Conservation (phyloP, 495 filamentous ascomycete species). For the Xylaria sp. region DNA sequence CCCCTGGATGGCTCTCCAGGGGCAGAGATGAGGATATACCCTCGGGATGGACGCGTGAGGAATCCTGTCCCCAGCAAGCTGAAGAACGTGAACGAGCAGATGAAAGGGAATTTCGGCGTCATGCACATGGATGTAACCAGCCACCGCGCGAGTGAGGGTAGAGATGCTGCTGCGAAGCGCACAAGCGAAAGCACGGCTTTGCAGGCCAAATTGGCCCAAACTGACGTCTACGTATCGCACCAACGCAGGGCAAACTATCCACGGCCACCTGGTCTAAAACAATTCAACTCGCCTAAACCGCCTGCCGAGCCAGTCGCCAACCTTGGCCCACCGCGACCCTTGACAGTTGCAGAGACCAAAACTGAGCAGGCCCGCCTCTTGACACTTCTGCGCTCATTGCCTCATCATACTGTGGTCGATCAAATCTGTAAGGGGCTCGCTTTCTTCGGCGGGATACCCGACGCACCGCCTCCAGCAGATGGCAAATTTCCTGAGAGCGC, state of each 20-base stretch:
- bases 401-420: conserved; percentile 61
- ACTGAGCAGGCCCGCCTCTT: conserved; percentile 61
- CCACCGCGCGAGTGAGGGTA: conserved; percentile 49
- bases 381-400: conserved; percentile 58
- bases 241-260: conserved; percentile 52
- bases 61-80: conserved; percentile 64
- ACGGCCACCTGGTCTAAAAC: conserved; percentile 40
- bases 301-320: conserved; percentile 36
- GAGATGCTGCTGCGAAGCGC: conserved; percentile 60
- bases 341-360: conserved; percentile 58
- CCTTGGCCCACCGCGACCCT: conserved; percentile 38
- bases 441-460: conserved; percentile 64
- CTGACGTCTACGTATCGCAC: conserved; percentile 57
- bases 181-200: conserved; percentile 63
- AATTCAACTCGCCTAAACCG: conserved; percentile 38
- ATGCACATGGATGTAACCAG: conserved; percentile 63
- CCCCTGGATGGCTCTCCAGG: conserved; percentile 37
- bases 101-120: conserved; percentile 64
- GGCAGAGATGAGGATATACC: conserved; percentile 41
- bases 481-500: conserved; percentile 61
- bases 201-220: conserved; percentile 58
- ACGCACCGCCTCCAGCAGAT: conserved; percentile 58
- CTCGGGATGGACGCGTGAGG: conserved; percentile 60
- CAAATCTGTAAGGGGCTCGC: conserved; percentile 64
- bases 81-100: conserved; percentile 63